These are phyloP conservation scores for Calocybe gangraenosa DNA, from an alignment of 768 basidiomycete genomes.

Conservation along the genomic window DNA sequence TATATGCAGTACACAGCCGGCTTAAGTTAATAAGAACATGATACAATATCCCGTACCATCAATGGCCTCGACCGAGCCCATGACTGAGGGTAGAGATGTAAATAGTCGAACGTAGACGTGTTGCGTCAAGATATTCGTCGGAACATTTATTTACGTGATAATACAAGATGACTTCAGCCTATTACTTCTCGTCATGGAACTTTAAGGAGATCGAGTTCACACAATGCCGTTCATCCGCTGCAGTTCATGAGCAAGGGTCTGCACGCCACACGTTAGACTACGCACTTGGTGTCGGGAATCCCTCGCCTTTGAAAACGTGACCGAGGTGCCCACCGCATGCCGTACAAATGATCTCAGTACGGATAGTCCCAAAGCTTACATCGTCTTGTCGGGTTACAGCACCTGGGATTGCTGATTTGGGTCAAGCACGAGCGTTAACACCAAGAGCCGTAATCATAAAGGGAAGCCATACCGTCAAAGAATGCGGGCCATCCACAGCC, in stretches of 20 bases:
- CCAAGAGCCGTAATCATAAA: background rate
- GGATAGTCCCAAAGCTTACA: constrained; percentile 53
- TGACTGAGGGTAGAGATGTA: no score
- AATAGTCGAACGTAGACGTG: no score
- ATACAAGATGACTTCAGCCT: no score
- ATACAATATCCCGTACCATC: constrained; percentile 2
- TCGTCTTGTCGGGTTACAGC: constrained; percentile 82
- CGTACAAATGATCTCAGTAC: constrained; percentile 86
- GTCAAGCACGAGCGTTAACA: constrained; percentile 2
- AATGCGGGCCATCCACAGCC: constrained; percentile 99
- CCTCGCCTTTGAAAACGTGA: constrained; percentile 94
- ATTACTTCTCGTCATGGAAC: constrained; percentile 52
- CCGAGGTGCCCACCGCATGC: constrained; percentile 93
- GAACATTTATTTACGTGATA: no score
- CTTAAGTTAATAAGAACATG: constrained; percentile 13
- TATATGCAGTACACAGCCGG: constrained; percentile 8
- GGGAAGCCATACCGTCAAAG: constrained; percentile 67
- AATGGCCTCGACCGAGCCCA: background rate
- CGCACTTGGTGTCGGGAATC: constrained; percentile 74
- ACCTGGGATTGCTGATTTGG: constrained; percentile 74
- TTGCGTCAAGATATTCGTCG: no score
- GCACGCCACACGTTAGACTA: constrained; percentile 5
- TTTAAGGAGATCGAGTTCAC: constrained; percentile 87
- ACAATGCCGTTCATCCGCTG: constrained; percentile 83
- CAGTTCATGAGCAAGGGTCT: background rate